A percentile compares a stretch with the other conserved stretches of the same genome.
Evolutionary conservation across 441 rosid species (phyloP).

Genomic region (Gossypium trilobum): DNA sequence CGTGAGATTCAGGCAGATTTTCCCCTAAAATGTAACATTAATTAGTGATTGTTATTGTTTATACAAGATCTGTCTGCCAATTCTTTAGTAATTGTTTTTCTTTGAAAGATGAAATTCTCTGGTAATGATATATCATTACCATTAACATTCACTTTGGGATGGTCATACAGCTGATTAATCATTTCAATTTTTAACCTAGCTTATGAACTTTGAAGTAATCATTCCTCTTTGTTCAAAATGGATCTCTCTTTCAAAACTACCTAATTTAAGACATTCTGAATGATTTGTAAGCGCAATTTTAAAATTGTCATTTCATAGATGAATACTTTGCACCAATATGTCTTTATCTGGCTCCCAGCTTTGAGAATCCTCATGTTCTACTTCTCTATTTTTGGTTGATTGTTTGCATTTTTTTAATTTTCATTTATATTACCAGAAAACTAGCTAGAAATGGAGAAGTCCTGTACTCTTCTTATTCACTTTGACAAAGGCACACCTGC

Average conservation of each 20-base stretch:
- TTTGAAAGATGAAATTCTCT: neutral
- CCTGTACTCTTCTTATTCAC: conserved; percentile 53
- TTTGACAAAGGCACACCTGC: conserved; percentile 72
- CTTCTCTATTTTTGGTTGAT: neutral
- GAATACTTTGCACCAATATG: neutral
- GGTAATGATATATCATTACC: neutral
- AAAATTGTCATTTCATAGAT: neutral
- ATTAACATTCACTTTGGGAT: neutral
- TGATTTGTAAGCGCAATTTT: neutral
- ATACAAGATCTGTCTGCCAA: neutral
- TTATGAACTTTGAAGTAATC: neutral
- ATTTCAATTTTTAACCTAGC: neutral
- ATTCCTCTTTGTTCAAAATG: neutral
- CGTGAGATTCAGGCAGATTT: neutral
- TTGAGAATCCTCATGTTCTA: neutral
- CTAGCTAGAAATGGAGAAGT: conserved; percentile 53
- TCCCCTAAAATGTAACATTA: neutral
- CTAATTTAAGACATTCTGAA: neutral
- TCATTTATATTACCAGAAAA: conserved; percentile 21
- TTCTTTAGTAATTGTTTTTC: neutral
- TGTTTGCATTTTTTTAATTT: conserved; percentile 8
- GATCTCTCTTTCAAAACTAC: neutral
- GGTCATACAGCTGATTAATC: neutral
- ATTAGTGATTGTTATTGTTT: neutral
- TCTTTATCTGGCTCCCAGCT: neutral